These are phyloP conservation scores for Neurospora discreta DNA, from an alignment of 495 filamentous ascomycete genomes.

Conservation along the genomic window DNA sequence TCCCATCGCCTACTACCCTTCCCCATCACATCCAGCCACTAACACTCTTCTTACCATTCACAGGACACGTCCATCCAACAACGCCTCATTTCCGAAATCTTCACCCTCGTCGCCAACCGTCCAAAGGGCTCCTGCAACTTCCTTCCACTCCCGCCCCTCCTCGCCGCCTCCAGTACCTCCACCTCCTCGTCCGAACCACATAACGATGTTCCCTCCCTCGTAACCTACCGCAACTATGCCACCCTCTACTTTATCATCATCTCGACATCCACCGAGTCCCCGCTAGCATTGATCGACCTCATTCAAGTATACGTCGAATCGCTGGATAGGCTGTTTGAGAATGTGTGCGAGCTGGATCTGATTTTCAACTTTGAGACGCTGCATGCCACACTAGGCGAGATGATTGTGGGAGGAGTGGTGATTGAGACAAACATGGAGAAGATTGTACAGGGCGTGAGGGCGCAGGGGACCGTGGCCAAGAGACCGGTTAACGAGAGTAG, in stretches of 20 bases:
- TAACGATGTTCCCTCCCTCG: slow-evolving; percentile 83
- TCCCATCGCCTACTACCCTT: neutral
- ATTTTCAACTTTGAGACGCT: slow-evolving; percentile 99
- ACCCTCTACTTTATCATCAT: slow-evolving; percentile 98
- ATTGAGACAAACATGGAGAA: slow-evolving; percentile 83
- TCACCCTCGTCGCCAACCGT: slow-evolving; percentile 87
- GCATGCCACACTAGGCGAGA: slow-evolving; percentile 82
- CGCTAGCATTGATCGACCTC: slow-evolving; percentile 86
- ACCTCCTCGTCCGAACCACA: slow-evolving; percentile 51
- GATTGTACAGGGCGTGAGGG: slow-evolving; percentile 75
- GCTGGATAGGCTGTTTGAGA: slow-evolving; percentile 89
- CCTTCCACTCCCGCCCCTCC: slow-evolving; percentile 55
- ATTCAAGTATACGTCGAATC: slow-evolving; percentile 98
- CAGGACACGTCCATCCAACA: slow-evolving; percentile 94
- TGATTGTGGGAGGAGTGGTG: slow-evolving; percentile 93
- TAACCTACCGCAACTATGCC: slow-evolving; percentile 96
- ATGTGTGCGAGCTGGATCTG: slow-evolving; percentile 94
- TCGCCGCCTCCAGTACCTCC: slow-evolving; percentile 35
- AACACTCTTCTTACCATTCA: neutral
- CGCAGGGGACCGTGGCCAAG: slow-evolving; percentile 68
- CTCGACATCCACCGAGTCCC: slow-evolving; percentile 91
- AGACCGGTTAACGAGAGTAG: slow-evolving; percentile 47
- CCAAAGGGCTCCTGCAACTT: slow-evolving; percentile 90
- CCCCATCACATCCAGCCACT: slow-evolving; percentile 6
- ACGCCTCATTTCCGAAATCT: slow-evolving; percentile 92